phyloP scores from a whole-genome alignment of 2,329 filamentous ascomycete species.

The Sporothrix variecibatus region DNA sequence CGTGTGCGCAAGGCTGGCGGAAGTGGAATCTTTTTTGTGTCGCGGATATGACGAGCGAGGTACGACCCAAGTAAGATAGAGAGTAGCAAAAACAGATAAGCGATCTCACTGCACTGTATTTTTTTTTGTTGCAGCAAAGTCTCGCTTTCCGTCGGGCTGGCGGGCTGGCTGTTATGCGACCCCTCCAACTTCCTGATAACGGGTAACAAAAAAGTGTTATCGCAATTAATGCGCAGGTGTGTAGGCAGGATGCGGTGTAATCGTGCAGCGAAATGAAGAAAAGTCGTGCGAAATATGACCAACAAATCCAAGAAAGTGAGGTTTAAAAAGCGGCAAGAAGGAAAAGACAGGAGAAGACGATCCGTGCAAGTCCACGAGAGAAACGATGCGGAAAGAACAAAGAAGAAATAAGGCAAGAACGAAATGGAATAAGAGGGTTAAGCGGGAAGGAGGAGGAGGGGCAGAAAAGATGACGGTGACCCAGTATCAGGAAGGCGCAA shows the following conservation, averaged over 20 bases:
- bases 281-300: neutral
- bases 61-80: neutral
- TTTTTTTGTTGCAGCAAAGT: neutral
- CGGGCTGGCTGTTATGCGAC: neutral
- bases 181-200: slow-evolving; percentile 12
- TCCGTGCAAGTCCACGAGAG: neutral
- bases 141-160: slow-evolving; percentile 21
- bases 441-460: slow-evolving; percentile 11
- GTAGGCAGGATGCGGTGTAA: neutral
- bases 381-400: slow-evolving; percentile 9
- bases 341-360: neutral
- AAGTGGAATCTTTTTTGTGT: neutral
- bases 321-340: neutral
- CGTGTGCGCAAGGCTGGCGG: neutral
- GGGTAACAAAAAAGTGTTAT: slow-evolving; percentile 11
- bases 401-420: neutral
- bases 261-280: slow-evolving; percentile 2
- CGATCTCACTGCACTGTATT: neutral
- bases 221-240: slow-evolving; percentile 7
- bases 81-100: neutral
- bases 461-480: neutral
- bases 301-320: neutral
- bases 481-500: slow-evolving; percentile 7
- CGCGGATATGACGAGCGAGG: neutral
- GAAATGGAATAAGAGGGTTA: slow-evolving; percentile 7